Evolutionary conservation across 1,139 yeast genomes (phyloP), one percentile per base, ranked within the genome.

Genomic region (Petasospora fabianii): DNA sequence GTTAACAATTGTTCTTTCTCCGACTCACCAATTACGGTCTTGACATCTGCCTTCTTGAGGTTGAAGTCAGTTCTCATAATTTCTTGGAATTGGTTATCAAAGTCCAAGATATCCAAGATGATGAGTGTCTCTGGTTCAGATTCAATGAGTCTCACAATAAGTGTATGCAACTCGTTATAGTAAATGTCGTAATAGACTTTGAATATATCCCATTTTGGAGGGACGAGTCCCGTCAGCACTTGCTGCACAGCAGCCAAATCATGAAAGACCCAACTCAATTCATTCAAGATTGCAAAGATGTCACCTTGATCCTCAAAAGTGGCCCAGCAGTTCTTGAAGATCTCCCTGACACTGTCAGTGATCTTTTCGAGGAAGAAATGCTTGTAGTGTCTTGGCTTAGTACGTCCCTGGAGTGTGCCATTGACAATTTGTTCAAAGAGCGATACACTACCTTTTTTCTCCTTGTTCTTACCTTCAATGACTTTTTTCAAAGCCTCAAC

Each of bases 201-300:
- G 51, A 80, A 77, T 21, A 90, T 69, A 35, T 78, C 71, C 97
- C 97, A 92, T 41, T 73, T 68, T 10, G 52, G 47, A 0, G 85
- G 82, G 22, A 95, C 88, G 37, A 81, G 69, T n/a, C 67, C 68
- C 3, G 71, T 61, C 34, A 87, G 64, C 17, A 77, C 77, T 28
- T 74, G 73, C 40, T 76, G 73, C 2, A 84, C 86, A 44, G 81
- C 73, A 24, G 72, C 63, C 43, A 92, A 64, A 54, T 92, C 97
- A 47, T 83, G 82, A 58, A 84, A 88, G 15, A 90, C 73, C 94
- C 97, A 90, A 42, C 80, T 82, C 38, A 90, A 65, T 47, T 84
- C 80, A 30, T 82, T 83, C 46, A 84, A 70, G 2, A 90, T 77
- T 16, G 69, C 72, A 59, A 78, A 76, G 32, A 68, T 69, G 33